These are phyloP conservation scores for Huntiella bhutanensis DNA, from an alignment of 2,329 filamentous ascomycete species.

Conservation along the genomic window DNA sequence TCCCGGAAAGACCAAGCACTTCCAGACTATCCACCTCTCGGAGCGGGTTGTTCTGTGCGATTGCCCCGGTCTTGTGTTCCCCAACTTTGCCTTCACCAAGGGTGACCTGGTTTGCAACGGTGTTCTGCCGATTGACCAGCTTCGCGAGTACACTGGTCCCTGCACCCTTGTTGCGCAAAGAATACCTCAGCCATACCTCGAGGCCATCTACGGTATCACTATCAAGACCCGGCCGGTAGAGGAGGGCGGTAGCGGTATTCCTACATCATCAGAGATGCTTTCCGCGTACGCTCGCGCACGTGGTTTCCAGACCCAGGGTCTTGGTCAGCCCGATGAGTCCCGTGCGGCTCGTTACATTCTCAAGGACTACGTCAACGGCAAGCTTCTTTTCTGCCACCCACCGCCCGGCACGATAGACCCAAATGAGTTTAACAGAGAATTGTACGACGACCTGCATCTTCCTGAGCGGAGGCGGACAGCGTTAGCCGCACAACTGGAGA, in stretches of 20 bases:
- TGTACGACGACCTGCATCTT: slow-evolving; percentile 69
- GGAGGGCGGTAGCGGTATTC: slow-evolving; percentile 78
- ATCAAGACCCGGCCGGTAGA: slow-evolving; percentile 65
- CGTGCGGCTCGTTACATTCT: slow-evolving; percentile 75
- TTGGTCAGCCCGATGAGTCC: slow-evolving; percentile 83
- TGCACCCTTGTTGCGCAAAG: slow-evolving; percentile 64
- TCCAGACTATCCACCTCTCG: slow-evolving; percentile 91
- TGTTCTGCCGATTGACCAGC: slow-evolving; percentile 86
- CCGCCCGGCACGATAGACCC: slow-evolving; percentile 58
- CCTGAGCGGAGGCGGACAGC: slow-evolving; percentile 61
- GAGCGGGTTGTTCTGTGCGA: slow-evolving; percentile 83
- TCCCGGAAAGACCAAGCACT: slow-evolving; percentile 97
- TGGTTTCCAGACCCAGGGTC: slow-evolving; percentile 76
- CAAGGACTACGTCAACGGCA: slow-evolving; percentile 95
- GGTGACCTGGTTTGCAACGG: slow-evolving; percentile 91
- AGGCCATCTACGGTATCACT: slow-evolving; percentile 84
- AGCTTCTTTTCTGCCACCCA: slow-evolving; percentile 78
- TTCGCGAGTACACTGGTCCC: slow-evolving; percentile 81
- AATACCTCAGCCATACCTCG: slow-evolving; percentile 74
- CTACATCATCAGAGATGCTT: slow-evolving; percentile 71
- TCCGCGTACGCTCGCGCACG: slow-evolving; percentile 72
- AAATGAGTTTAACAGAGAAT: slow-evolving; percentile 65
- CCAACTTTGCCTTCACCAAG: slow-evolving; percentile 93
- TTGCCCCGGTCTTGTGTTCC: slow-evolving; percentile 95
- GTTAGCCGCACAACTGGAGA: slow-evolving; percentile 32